A percentile compares a stretch with the other conserved stretches of the same genome.
Evolutionary conservation across 1,139 yeast genomes (phyloP).

Genomic region (Taphrina flavorubra): DNA sequence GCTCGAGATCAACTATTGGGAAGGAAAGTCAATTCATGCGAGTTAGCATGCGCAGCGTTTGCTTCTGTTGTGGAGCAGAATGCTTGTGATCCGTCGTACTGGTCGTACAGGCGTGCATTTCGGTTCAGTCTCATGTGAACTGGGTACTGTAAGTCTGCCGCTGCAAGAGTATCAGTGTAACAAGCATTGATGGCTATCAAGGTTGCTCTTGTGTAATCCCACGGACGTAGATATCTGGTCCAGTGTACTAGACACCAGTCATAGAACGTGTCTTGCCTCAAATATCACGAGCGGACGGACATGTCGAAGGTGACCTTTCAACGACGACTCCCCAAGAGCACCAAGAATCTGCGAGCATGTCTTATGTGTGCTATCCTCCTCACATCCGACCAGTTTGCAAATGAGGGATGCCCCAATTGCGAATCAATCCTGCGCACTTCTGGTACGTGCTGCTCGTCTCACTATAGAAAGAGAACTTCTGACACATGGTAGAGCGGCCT

Average conservation of each 20-base stretch:
- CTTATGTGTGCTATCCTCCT: constrained; percentile 93
- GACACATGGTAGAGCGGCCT: constrained; percentile 50
- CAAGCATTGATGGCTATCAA: neutral
- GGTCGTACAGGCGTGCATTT: neutral
- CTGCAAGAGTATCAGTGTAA: too few relatives aligned
- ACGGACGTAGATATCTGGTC: neutral
- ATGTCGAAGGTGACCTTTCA: constrained; percentile 8
- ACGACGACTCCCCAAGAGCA: constrained; percentile 26
- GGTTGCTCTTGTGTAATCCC: neutral
- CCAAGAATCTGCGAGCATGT: constrained; percentile 69
- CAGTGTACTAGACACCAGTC: too few relatives aligned
- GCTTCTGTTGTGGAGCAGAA: neutral
- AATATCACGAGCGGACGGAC: neutral
- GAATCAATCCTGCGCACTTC: constrained; percentile 70
- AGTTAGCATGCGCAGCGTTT: neutral
- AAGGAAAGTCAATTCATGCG: neutral
- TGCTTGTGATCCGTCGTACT: constrained; percentile 6
- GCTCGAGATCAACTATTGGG: too few relatives aligned
- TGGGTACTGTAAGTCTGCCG: too few relatives aligned
- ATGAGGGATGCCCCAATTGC: constrained; percentile 79
- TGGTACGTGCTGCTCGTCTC: constrained; percentile 59
- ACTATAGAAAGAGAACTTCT: constrained; percentile 64
- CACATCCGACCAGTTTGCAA: constrained; percentile 61
- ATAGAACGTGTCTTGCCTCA: neutral
- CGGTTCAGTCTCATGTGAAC: neutral